Percentiles rank a stretch among this genome's conserved stretches.
phyloP scores from a whole-genome alignment of 2,329 filamentous ascomycete genomes.

The Ophiostoma himal-ulmi region DNA sequence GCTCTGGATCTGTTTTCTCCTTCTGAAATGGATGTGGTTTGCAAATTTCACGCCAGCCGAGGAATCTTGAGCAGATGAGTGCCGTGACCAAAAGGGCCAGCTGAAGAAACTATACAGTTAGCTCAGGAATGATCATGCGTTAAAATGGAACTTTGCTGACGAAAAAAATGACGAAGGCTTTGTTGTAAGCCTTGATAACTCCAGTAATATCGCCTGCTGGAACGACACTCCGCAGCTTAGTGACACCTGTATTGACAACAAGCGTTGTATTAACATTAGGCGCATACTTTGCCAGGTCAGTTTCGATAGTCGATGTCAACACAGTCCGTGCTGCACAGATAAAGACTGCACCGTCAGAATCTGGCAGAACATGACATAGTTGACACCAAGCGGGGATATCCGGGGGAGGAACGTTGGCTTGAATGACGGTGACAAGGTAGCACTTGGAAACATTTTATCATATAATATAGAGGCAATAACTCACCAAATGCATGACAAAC shows the following conservation, averaged over 20 bases:
- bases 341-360: neutral
- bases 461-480: neutral
- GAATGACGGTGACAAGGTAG: neutral
- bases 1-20: neutral
- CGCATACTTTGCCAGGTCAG: neutral
- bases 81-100: neutral
- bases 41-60: neutral
- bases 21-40: neutral
- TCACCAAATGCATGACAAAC: neutral
- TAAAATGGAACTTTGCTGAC: neutral
- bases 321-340: neutral
- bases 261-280: neutral
- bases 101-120: neutral
- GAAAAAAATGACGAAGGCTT: neutral
- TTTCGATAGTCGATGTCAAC: neutral
- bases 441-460: neutral
- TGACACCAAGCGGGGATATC: neutral
- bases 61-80: neutral
- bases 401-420: neutral
- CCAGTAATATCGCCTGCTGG: neutral
- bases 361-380: slow-evolving; percentile 1
- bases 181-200: neutral
- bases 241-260: neutral
- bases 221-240: neutral
- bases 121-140: neutral